Conservation (phyloP, 305 asterid genomes). For the Solanum hybrid region DNA sequence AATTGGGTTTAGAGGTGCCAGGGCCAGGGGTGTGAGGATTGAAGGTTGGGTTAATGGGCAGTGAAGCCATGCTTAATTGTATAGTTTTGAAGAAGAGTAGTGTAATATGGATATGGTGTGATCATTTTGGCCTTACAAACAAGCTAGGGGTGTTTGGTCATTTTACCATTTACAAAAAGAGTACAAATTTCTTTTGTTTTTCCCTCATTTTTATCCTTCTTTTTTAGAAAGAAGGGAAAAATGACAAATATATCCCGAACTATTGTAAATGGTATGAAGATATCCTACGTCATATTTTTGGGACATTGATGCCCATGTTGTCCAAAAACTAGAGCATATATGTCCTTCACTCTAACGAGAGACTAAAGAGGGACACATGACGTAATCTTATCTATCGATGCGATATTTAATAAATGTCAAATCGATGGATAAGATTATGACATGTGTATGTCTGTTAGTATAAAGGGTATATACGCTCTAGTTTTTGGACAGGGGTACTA, state of each 20-base stretch:
- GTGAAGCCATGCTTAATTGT: constrained; percentile 17
- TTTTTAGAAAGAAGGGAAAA: no score
- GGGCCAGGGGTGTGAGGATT: not conserved
- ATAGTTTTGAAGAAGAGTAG: not conserved
- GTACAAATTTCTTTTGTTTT: not conserved
- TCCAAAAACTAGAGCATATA: not conserved
- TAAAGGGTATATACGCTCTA: no score
- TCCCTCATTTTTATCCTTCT: not conserved
- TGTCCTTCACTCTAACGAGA: no score
- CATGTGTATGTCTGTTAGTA: not conserved
- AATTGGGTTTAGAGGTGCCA: not conserved
- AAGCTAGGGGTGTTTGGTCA: not conserved
- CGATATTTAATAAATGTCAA: no score
- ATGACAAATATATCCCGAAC: accelerated
- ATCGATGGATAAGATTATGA: no score
- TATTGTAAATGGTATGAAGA: no score
- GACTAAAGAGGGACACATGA: no score
- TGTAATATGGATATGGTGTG: not conserved
- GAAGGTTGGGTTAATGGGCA: not conserved
- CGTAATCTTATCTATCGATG: no score
- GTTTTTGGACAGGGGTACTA: not conserved
- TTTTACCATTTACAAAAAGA: not conserved
- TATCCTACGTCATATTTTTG: no score
- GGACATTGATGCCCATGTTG: accelerated
- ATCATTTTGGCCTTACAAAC: constrained; percentile 3